Percentiles rank a stretch among this genome's conserved stretches.
Conservation (phyloP, 331 rosid species). For the Erythrophleum ivorense region DNA sequence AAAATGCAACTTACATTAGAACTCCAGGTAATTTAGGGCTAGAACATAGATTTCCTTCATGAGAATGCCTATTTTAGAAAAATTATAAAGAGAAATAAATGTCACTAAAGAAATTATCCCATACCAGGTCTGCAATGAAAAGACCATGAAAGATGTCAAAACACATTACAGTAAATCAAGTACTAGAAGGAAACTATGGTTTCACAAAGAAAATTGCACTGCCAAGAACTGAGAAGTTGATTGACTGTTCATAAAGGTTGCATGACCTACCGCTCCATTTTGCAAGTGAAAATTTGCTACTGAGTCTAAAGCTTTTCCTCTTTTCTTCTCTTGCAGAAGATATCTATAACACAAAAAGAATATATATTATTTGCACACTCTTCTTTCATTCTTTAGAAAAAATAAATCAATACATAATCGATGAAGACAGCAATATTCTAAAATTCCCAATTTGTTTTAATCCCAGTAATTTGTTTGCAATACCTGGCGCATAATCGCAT, state of each 20-base stretch:
- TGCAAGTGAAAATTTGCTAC: slow-evolving; percentile 98
- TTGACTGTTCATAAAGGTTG: slow-evolving; percentile 14
- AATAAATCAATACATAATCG: background rate
- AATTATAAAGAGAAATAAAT: slow-evolving; percentile 22
- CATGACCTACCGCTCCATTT: slow-evolving; percentile 88
- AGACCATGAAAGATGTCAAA: slow-evolving; percentile 24
- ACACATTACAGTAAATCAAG: slow-evolving; percentile 14
- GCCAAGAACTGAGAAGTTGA: slow-evolving; percentile 35
- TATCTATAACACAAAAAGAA: slow-evolving; percentile 58
- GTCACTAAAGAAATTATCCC: slow-evolving; percentile 27
- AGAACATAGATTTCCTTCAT: slow-evolving; percentile 32
- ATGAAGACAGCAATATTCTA: slow-evolving; percentile 28
- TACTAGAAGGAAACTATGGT: slow-evolving; percentile 23
- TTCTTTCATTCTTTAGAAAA: background rate
- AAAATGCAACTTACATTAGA: slow-evolving; percentile 14
- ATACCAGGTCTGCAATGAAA: slow-evolving; percentile 18
- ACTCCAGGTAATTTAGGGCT: background rate
- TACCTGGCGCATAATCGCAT: slow-evolving; percentile 89
- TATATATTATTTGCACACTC: slow-evolving; percentile 2
- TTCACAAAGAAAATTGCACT: slow-evolving; percentile 33
- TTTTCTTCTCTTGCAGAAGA: slow-evolving; percentile 93
- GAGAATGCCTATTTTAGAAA: slow-evolving; percentile 23
- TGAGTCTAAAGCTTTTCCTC: slow-evolving; percentile 97
- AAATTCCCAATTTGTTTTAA: slow-evolving; percentile 20
- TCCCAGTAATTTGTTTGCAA: slow-evolving; percentile 33